Base-by-base conservation (phyloP, 2,329 filamentous ascomycete species). In the Didymella keratinophila region DNA sequence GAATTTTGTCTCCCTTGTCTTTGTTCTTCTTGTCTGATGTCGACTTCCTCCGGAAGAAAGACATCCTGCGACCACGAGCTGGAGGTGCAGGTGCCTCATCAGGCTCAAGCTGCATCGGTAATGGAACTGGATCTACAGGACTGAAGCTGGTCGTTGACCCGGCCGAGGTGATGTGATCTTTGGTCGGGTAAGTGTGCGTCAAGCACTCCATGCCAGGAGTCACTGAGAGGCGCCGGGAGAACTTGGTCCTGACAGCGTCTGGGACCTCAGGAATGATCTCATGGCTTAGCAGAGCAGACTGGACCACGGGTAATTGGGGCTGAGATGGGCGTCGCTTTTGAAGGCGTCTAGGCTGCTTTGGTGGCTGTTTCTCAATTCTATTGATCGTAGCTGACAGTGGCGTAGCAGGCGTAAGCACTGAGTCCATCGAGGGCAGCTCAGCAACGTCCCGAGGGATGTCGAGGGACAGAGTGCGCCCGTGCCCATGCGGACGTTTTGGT, bases 151-250 rank as follows among this genome's bases (percentile, higher is more conserved):
- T 20, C 54, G 54, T 20, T 56, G 62, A 54, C 20, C 41, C 50
- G 39, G 56, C 27, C 27, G 51, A 50, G 21, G 32, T 58, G 14
- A 36, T 52, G 49, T 75, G 67, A 6, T 72, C 67, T 45, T 66
- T 72, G 12, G 69, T 73, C 14, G 65, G 65, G 56, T 72, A 77
- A 0, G 76, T 78, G 9, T 68, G 70, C 12, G 74, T 75, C 43
- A 78, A 62, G 52, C 71, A 75, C 21, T 75, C 73, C 65, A 78
- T 74, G 7, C 67, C 73, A 14, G 77, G 76, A 7, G 70, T 65
- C 28, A 66, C 58, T 7, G 74, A 73, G 16, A 78, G 60, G 16
- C 76, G 72, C 42, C 73, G 66, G n/a, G 70, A 69, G 52, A 78
- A 79, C 25, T 74, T 72, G 27, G 65, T 64, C 36, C 68, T 69